phyloP scores from a whole-genome alignment of 2,329 filamentous ascomycete genomes.

The Graphium sp. region DNA sequence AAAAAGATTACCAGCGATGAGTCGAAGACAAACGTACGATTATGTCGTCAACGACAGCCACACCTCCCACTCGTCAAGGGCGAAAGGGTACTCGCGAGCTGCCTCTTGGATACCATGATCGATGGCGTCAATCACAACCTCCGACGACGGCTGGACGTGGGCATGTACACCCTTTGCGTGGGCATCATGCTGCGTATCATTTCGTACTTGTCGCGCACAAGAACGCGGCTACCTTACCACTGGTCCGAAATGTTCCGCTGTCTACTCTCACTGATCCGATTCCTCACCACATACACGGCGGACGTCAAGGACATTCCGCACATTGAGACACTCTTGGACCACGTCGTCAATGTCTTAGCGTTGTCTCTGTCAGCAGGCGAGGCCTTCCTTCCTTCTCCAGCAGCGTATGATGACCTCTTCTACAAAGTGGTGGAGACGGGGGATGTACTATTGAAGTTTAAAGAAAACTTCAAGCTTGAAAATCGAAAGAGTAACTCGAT shows the following conservation, averaged over 20 bases:
- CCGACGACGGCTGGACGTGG: constrained; percentile 65
- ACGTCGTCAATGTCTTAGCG: constrained; percentile 67
- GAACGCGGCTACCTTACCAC: constrained; percentile 72
- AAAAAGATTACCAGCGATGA: constrained; percentile 76
- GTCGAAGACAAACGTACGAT: constrained; percentile 53
- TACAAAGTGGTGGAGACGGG: constrained; percentile 95
- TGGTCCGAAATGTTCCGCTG: constrained; percentile 93
- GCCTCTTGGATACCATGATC: constrained; percentile 71
- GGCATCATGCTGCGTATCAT: constrained; percentile 71
- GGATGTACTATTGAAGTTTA: constrained; percentile 66
- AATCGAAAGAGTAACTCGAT: constrained; percentile 53
- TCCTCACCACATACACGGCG: constrained; percentile 70
- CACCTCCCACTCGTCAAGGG: constrained; percentile 60
- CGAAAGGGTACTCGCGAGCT: constrained; percentile 57
- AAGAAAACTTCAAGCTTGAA: constrained; percentile 52
- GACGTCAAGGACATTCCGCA: constrained; percentile 56
- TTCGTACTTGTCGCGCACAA: constrained; percentile 66
- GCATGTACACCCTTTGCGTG: constrained; percentile 67
- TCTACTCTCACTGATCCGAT: constrained; percentile 72
- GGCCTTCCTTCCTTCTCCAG: constrained; percentile 72
- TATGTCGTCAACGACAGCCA: constrained; percentile 81
- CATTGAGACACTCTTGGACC: constrained; percentile 58
- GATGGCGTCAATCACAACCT: constrained; percentile 93
- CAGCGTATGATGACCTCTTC: constrained; percentile 89
- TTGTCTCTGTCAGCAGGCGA: constrained; percentile 77